Percentiles rank a stretch among this genome's conserved stretches.
Conservation (phyloP, 116 monocot genomes). For the Trichopus zeylanicus region DNA sequence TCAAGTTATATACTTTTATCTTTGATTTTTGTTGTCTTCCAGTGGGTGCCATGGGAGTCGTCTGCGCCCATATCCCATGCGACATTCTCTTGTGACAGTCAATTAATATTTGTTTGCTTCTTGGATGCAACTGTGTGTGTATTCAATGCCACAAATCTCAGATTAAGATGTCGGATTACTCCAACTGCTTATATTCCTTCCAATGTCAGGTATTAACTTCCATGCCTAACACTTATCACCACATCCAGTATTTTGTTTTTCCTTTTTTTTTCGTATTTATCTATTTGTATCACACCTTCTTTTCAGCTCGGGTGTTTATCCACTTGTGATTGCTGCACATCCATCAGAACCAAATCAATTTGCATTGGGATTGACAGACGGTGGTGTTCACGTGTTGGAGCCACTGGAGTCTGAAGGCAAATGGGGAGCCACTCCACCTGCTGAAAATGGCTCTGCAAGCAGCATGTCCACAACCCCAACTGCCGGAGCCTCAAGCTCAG, state of each 20-base stretch:
- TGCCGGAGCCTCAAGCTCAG: too few relatives aligned
- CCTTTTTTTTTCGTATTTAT: too few relatives aligned
- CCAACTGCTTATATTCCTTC: conserved; percentile 63
- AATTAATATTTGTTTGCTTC: conserved; percentile 71
- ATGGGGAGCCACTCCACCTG: conserved; percentile 58
- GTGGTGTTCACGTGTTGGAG: conserved; percentile 69
- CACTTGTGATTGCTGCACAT: conserved; percentile 73
- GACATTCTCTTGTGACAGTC: conserved; percentile 90
- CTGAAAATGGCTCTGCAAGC: conserved; percentile 75
- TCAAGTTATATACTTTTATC: not conserved
- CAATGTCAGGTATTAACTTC: conserved; percentile 43
- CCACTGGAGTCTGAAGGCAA: conserved; percentile 69
- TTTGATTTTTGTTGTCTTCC: conserved; percentile 11
- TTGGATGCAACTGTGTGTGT: conserved; percentile 93
- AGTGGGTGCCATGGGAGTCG: conserved; percentile 89
- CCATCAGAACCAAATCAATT: conserved; percentile 85
- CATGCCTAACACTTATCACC: too few relatives aligned
- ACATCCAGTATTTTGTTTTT: not conserved
- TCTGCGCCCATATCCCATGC: conserved; percentile 82
- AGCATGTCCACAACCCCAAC: too few relatives aligned
- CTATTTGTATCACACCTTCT: not conserved
- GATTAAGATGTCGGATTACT: conserved; percentile 70
- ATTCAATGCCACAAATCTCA: conserved; percentile 74
- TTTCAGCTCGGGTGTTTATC: conserved; percentile 28
- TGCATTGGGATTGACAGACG: conserved; percentile 90